These are phyloP conservation scores for Closterium sp. DNA, from an alignment of 139 green algal species.

Conservation along the genomic window DNA sequence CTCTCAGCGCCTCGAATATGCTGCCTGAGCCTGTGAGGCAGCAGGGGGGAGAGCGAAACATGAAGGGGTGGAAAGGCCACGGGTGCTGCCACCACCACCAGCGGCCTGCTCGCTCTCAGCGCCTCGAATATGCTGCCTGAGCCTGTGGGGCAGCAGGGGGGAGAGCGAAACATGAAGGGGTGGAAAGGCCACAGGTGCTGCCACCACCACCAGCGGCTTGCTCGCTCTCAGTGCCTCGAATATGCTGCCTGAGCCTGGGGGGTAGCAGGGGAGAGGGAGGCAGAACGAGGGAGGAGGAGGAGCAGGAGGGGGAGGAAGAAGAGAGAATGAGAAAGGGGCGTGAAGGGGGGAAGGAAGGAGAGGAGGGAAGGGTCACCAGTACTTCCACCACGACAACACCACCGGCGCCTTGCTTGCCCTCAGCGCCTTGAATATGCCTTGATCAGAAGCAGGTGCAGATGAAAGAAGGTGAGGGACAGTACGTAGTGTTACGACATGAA, in stretches of 20 bases:
- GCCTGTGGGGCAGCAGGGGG: too few species aligned
- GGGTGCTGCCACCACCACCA: too few species aligned
- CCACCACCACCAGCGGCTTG: conserved; percentile 52
- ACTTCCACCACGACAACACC: conserved; percentile 47
- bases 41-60: too few species aligned
- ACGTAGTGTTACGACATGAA: too few species aligned
- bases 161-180: too few species aligned
- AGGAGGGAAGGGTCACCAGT: neutral
- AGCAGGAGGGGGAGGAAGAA: conserved; percentile 1
- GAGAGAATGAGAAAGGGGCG: neutral
- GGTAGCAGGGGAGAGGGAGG: neutral
- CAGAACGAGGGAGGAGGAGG: neutral
- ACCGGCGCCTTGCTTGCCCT: conserved; percentile 23
- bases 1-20: too few species aligned
- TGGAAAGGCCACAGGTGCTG: too few species aligned
- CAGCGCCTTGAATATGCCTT: conserved; percentile 54
- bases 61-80: too few species aligned
- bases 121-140: too few species aligned
- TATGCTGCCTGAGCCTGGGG: conserved; percentile 52
- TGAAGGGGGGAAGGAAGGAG: neutral
- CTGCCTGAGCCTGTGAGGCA: too few species aligned
- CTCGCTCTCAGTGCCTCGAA: conserved; percentile 48
- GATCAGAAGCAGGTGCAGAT: conserved; percentile 11
- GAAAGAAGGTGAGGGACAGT: neutral
- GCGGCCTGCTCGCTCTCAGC: too few species aligned